phyloP scores from a whole-genome alignment of 805 yeast species.

The Crinitomyces ghanaensis region DNA sequence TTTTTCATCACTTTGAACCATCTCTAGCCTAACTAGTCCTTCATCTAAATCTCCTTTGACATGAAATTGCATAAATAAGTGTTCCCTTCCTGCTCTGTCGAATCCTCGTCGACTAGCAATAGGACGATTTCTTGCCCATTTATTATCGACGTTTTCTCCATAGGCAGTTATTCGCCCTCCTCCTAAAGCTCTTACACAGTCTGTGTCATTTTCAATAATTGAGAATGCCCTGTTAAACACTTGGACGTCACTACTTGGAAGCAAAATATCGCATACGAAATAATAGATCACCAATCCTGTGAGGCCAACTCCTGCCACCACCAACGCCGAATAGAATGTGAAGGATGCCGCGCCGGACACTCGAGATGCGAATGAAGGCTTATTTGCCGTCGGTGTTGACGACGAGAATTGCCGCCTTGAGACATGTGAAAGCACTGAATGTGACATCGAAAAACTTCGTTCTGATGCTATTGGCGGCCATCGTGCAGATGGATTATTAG shows the following conservation, averaged over 20 bases:
- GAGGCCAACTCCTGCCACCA: constrained; percentile 25
- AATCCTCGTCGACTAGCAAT: constrained; percentile 46
- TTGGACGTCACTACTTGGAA: constrained; percentile 87
- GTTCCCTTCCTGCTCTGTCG: constrained; percentile 71
- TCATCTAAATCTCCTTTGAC: constrained; percentile 58
- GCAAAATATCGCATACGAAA: constrained; percentile 64
- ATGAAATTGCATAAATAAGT: constrained; percentile 72
- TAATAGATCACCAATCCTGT: constrained; percentile 54
- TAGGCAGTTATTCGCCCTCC: constrained; percentile 65
- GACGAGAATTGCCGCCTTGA: too few relatives aligned
- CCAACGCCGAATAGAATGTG: constrained; percentile 24
- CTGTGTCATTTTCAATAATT: constrained; percentile 56
- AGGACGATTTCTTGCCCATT: constrained; percentile 86
- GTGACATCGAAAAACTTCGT: too few relatives aligned
- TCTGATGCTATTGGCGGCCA: too few relatives aligned
- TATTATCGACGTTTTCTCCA: constrained; percentile 60
- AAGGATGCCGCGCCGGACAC: constrained; percentile 22
- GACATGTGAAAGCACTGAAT: neutral
- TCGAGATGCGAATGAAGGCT: constrained; percentile 10
- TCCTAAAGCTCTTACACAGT: constrained; percentile 45
- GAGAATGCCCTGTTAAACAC: constrained; percentile 80
- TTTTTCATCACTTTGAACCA: constrained; percentile 30
- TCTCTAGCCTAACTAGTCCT: constrained; percentile 72
- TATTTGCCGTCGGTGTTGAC: constrained; percentile 4
- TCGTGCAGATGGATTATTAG: too few relatives aligned